A percentile compares a stretch with the other conserved stretches of the same genome.
Evolutionary conservation across 1,284 basidiomycete genomes (phyloP).

Genomic region (Rhodofomes roseus): DNA sequence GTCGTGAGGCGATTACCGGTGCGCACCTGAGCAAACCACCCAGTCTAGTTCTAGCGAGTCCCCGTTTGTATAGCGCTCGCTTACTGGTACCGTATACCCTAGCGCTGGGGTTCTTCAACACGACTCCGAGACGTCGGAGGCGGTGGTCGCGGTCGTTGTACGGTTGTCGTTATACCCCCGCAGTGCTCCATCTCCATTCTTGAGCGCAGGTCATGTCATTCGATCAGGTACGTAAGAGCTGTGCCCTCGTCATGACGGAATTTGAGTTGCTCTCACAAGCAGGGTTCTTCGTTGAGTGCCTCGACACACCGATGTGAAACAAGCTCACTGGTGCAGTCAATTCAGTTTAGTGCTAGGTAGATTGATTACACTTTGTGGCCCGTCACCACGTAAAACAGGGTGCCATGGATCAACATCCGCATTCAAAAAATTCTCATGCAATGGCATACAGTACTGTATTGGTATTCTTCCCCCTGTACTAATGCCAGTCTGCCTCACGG

Average conservation of each 20-base stretch:
- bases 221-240: not conserved
- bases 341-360: too few relatives aligned
- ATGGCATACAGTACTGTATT: too few relatives aligned
- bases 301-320: too few relatives aligned
- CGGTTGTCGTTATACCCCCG: not conserved
- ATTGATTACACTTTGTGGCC: too few relatives aligned
- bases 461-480: too few relatives aligned
- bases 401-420: too few relatives aligned
- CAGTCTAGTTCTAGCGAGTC: not conserved
- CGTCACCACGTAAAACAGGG: too few relatives aligned
- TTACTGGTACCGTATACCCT: not conserved
- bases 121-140: not conserved
- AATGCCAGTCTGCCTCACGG: too few relatives aligned
- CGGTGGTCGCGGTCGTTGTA: not conserved
- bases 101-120: not conserved
- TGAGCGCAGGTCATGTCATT: not conserved
- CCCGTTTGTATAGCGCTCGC: not conserved
- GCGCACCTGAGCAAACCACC: not conserved
- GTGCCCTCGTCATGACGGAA: not conserved
- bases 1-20: too few relatives aligned
- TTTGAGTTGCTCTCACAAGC: not conserved
- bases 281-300: too few relatives aligned
- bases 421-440: too few relatives aligned
- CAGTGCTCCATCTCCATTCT: not conserved
- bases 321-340: too few relatives aligned